phyloP scores from a whole-genome alignment of 306 rosid species.

The Gillenia trifoliata region DNA sequence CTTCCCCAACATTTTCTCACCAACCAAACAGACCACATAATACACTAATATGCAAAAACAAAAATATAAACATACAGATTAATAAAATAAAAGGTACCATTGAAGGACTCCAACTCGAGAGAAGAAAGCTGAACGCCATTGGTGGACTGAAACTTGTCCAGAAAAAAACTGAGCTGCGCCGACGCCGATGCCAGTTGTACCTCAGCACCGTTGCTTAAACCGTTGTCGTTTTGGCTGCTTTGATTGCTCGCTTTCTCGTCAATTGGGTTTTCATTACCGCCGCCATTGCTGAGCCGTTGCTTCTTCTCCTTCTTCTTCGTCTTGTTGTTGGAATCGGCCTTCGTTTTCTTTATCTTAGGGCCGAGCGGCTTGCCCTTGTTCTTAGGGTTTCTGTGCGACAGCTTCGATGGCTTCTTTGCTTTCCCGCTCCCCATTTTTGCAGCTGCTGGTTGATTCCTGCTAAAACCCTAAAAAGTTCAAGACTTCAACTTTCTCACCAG shows the following conservation, averaged over 20 bases:
- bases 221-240: background rate
- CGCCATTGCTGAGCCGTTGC: background rate
- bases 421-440: constrained; percentile 25
- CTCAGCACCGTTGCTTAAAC: background rate
- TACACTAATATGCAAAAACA: too few species aligned
- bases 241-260: background rate
- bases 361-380: constrained; percentile 13
- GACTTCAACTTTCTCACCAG: background rate
- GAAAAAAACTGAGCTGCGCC: constrained; percentile 44
- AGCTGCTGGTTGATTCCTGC: background rate
- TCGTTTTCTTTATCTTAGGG: background rate
- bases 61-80: background rate
- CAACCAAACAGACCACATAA: background rate
- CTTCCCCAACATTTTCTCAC: background rate
- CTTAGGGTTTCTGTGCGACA: constrained; percentile 16
- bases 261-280: background rate
- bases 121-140: constrained; percentile 60
- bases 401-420: background rate
- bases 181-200: constrained; percentile 16
- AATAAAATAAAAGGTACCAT: constrained; percentile 24
- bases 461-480: background rate
- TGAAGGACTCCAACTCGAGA: constrained; percentile 64
- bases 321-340: background rate
- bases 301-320: constrained; percentile 11
- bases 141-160: constrained; percentile 53